Evolutionary conservation across 176 grass and related monocot species (phyloP).

Genomic region (Bonia amplexicaulis): DNA sequence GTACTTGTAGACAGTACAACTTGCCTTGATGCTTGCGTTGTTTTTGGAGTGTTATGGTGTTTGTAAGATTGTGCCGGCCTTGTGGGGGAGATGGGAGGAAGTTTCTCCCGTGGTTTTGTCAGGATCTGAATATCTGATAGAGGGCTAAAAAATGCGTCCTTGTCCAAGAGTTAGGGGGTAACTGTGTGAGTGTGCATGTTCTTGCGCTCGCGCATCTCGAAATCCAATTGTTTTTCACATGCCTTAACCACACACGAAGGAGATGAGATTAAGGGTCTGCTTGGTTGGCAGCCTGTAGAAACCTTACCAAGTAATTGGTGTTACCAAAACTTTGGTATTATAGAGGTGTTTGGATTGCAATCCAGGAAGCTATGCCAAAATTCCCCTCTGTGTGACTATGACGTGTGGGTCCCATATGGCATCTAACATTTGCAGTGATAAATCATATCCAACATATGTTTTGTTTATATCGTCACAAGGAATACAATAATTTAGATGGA

Average conservation of each 20-base stretch:
- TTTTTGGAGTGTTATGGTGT: constrained; percentile 20
- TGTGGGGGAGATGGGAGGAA: neutral
- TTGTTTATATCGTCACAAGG: too few species aligned
- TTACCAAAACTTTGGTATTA: too few species aligned
- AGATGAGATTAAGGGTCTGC: neutral
- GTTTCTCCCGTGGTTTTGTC: constrained; percentile 32
- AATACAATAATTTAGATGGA: too few species aligned
- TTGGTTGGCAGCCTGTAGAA: too few species aligned
- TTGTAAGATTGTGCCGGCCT: neutral
- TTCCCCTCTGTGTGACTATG: too few species aligned
- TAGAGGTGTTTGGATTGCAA: too few species aligned
- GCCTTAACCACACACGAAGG: neutral
- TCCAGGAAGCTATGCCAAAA: too few species aligned
- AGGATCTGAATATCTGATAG: neutral
- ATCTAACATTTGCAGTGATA: too few species aligned
- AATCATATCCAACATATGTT: too few species aligned
- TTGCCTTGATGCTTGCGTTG: constrained; percentile 9
- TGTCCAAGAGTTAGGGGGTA: neutral
- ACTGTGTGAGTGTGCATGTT: neutral
- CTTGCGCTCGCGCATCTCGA: constrained; percentile 24
- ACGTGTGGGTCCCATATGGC: too few species aligned
- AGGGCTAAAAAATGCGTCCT: constrained; percentile 8
- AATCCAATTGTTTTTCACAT: neutral
- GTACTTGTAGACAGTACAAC: neutral
- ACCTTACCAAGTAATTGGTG: too few species aligned